Percentiles rank a stretch among this genome's conserved stretches.
Evolutionary conservation across 164 flowering plant genomes (phyloP).

Genomic region (Akebia trifoliata): DNA sequence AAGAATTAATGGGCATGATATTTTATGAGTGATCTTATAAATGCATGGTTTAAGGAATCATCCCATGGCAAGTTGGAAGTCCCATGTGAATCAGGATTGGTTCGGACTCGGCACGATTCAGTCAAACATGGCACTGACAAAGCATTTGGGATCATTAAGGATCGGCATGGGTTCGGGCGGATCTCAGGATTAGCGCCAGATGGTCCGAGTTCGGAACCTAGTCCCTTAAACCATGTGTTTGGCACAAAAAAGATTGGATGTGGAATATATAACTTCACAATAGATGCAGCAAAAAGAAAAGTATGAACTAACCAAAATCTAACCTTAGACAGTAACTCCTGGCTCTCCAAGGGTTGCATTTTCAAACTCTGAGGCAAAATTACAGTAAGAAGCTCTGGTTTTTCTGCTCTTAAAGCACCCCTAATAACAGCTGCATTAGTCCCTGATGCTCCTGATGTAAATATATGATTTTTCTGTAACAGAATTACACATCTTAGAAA

Average conservation of each 20-base stretch:
- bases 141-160: too few relatives aligned
- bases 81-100: too few relatives aligned
- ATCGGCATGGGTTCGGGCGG: too few relatives aligned
- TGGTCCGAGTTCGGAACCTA: not conserved
- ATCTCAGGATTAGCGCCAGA: too few relatives aligned
- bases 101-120: too few relatives aligned
- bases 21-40: too few relatives aligned
- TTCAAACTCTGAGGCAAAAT: constrained; percentile 90
- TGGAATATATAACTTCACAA: not conserved
- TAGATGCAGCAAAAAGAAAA: not conserved
- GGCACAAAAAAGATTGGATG: not conserved
- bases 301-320: constrained; percentile 18
- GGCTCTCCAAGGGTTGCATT: constrained; percentile 95
- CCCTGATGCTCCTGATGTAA: constrained; percentile 92
- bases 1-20: too few relatives aligned
- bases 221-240: not conserved
- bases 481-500: not conserved
- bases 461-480: constrained; percentile 85
- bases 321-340: constrained; percentile 85
- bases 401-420: constrained; percentile 86
- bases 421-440: constrained; percentile 97
- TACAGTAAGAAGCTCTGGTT: constrained; percentile 87
- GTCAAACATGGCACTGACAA: too few relatives aligned
- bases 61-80: too few relatives aligned
- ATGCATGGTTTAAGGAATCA: too few relatives aligned